Evolutionary conservation across 805 yeast species (phyloP).

Genomic region (Candida boleticola): DNA sequence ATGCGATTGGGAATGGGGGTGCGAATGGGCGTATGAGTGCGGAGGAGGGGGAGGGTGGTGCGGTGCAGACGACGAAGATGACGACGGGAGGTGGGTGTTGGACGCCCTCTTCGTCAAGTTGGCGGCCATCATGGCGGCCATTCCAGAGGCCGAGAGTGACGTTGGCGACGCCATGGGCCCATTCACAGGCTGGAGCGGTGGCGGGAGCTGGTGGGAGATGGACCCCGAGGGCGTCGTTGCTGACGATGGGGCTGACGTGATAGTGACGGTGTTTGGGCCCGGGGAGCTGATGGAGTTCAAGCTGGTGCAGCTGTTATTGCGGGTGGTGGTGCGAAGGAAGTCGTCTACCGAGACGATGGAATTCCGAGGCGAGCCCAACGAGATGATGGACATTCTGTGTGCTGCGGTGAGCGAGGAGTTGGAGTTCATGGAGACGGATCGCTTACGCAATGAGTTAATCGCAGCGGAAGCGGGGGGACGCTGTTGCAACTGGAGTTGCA

Average conservation of each 20-base stretch:
- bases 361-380: constrained; percentile 27
- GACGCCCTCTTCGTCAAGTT: too few species aligned
- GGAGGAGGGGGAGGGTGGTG: constrained; percentile 1
- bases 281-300: constrained; percentile 15
- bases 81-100: too few species aligned
- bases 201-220: too few species aligned
- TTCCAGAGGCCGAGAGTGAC: too few species aligned
- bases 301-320: constrained; percentile 33
- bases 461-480: background rate
- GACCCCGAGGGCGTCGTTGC: too few species aligned
- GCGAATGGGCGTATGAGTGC: constrained; percentile 4
- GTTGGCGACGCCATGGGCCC: too few species aligned
- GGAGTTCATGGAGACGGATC: constrained; percentile 2
- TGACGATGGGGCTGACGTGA: too few species aligned
- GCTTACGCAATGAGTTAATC: background rate
- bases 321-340: constrained; percentile 20
- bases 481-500: background rate
- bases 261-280: too few species aligned
- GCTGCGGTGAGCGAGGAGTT: background rate
- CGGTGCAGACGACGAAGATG: too few species aligned
- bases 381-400: constrained; percentile 4
- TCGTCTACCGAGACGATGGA: constrained; percentile 42
- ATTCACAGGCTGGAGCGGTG: too few species aligned
- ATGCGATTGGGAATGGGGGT: background rate
- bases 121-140: too few species aligned